Evolutionary conservation across 257 asterid genomes (phyloP).

Genomic region (Solanum verrucosum): DNA sequence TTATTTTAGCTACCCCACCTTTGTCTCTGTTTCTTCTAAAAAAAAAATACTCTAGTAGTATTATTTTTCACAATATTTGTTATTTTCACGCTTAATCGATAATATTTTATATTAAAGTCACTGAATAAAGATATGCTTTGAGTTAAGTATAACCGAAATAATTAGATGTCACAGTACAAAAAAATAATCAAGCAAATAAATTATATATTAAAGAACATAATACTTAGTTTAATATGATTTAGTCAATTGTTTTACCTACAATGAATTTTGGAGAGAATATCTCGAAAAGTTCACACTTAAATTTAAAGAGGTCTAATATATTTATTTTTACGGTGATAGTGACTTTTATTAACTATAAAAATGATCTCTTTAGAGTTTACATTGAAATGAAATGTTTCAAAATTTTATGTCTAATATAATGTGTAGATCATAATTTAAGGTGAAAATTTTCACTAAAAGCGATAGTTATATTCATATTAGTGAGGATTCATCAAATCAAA

Average conservation of each 20-base stretch:
- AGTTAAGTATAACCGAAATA: not conserved
- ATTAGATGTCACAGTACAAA: not conserved
- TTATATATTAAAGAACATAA: not conserved
- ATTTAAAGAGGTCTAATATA: not conserved
- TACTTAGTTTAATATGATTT: not conserved
- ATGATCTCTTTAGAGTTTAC: too few relatives aligned
- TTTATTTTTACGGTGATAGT: accelerated
- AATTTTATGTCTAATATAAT: too few relatives aligned
- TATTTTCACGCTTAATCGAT: not conserved
- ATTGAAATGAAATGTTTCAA: too few relatives aligned
- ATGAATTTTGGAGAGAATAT: not conserved
- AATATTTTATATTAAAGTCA: too few relatives aligned
- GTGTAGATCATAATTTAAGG: too few relatives aligned
- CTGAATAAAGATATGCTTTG: not conserved
- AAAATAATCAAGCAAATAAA: not conserved
- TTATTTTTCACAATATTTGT: not conserved
- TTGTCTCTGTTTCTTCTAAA: not conserved
- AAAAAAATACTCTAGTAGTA: not conserved
- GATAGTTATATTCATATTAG: too few relatives aligned
- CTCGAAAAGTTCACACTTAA: not conserved
- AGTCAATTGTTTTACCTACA: not conserved
- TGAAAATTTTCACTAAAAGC: too few relatives aligned
- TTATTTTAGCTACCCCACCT: not conserved
- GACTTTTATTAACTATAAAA: not conserved
- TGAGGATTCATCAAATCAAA: not conserved